Percentiles rank a stretch among this genome's conserved stretches.
phyloP scores from a whole-genome alignment of 2,329 filamentous ascomycete genomes.

The Byssothecium circinans region DNA sequence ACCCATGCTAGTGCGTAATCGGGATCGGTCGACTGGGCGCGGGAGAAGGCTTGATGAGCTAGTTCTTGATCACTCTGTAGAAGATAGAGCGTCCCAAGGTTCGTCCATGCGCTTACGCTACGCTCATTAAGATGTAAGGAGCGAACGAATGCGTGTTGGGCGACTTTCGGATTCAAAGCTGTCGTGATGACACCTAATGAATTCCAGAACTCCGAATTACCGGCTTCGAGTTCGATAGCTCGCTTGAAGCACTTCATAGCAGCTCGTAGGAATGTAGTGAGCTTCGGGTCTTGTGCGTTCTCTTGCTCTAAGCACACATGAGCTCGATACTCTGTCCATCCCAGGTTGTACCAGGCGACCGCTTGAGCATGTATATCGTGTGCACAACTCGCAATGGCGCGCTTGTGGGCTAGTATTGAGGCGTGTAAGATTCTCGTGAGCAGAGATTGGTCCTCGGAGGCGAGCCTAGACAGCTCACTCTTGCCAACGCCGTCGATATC shows the following conservation, averaged over 20 bases:
- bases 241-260: constrained; percentile 91
- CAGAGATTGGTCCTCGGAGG: constrained; percentile 14
- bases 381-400: constrained; percentile 72
- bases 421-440: constrained; percentile 66
- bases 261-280: constrained; percentile 73
- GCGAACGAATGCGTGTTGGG: constrained; percentile 90
- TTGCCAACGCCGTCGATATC: constrained; percentile 68
- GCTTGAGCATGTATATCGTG: constrained; percentile 84
- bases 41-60: constrained; percentile 87
- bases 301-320: constrained; percentile 64
- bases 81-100: constrained; percentile 83
- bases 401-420: constrained; percentile 82
- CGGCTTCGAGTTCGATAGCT: constrained; percentile 91
- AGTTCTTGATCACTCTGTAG: constrained; percentile 80
- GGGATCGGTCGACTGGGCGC: constrained; percentile 90
- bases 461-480: constrained; percentile 33
- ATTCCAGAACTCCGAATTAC: constrained; percentile 97
- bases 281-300: constrained; percentile 33
- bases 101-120: constrained; percentile 84
- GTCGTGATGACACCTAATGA: constrained; percentile 89
- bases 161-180: constrained; percentile 78
- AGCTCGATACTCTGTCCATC: constrained; percentile 87
- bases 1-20: constrained; percentile 94
- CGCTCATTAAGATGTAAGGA: constrained; percentile 91
- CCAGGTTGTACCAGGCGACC: constrained; percentile 95